Conservation (phyloP, 306 rosid species). For the Malus sylvestris region DNA sequence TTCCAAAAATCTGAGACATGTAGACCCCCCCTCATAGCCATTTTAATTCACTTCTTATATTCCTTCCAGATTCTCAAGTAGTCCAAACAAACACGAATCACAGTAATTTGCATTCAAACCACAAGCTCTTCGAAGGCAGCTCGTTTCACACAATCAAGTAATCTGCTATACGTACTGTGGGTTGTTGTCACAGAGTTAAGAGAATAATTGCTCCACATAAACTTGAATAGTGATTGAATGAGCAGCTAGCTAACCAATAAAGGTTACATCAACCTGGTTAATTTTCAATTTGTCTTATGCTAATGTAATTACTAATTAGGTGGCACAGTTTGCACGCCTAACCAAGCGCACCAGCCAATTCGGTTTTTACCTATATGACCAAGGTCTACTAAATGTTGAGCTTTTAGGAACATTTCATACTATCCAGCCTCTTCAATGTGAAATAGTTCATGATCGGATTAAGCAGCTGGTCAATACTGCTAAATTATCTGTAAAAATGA, state of each 20-base stretch:
- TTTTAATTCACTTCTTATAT: conserved; percentile 8
- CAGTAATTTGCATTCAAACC: conserved; percentile 11
- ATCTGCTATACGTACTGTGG: neutral
- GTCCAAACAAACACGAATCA: neutral
- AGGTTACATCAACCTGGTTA: conserved; percentile 15
- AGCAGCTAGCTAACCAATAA: conserved; percentile 5
- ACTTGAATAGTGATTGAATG: neutral
- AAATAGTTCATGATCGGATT: neutral
- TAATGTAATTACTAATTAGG: conserved; percentile 21
- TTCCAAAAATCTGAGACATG: conserved; percentile 34
- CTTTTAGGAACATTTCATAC: neutral
- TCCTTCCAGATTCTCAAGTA: neutral
- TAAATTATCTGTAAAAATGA: neutral
- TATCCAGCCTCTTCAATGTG: neutral
- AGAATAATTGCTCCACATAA: conserved; percentile 18
- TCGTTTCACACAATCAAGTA: conserved; percentile 22
- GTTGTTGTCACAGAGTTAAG: neutral
- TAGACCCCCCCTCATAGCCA: conserved; percentile 40
- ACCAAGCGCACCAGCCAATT: neutral
- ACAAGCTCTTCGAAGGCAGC: conserved; percentile 15
- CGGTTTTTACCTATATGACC: neutral
- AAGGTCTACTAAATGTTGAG: neutral
- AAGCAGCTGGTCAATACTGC: neutral
- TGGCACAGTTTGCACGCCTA: conserved; percentile 28
- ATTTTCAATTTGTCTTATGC: conserved; percentile 32